A percentile compares a stretch with the other conserved stretches of the same genome.
Evolutionary conservation across 768 basidiomycete species (phyloP).

Genomic region (Saitozyma sp.): DNA sequence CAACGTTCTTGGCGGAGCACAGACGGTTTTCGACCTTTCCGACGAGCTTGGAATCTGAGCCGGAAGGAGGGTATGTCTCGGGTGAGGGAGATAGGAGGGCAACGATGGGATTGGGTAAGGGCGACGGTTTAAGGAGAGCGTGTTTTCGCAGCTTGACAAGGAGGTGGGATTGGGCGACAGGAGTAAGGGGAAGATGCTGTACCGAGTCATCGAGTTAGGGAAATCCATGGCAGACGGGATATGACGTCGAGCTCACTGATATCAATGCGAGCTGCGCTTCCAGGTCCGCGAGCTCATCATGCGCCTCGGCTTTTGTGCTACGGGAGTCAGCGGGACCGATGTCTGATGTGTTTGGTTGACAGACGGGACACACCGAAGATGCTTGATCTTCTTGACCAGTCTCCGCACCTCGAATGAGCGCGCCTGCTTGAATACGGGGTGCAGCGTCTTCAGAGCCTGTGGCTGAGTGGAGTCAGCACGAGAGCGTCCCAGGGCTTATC

Average conservation of each 20-base stretch:
- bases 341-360: background rate
- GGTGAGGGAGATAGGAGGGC: conserved; percentile 12
- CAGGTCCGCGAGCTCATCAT: conserved; percentile 56
- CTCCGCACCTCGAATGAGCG: conserved; percentile 78
- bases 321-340: background rate
- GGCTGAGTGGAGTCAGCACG: conserved; percentile 57
- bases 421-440: conserved; percentile 76
- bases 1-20: conserved; percentile 73
- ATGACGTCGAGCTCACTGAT: conserved; percentile 60
- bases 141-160: conserved; percentile 74
- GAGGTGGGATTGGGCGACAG: conserved; percentile 67
- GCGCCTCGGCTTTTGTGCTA: conserved; percentile 40
- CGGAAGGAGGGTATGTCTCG: conserved; percentile 5
- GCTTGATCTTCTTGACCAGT: conserved; percentile 77
- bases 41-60: conserved; percentile 55
- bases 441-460: conserved; percentile 70
- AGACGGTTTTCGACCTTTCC: conserved; percentile 71
- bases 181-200: conserved; percentile 64
- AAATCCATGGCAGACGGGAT: too few species aligned
- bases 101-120: conserved; percentile 19
- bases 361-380: conserved; percentile 58
- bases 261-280: conserved; percentile 65
- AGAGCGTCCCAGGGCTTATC: background rate
- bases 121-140: conserved; percentile 56
- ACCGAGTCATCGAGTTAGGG: conserved; percentile 1